Evolutionary conservation across 2,329 filamentous ascomycete genomes (phyloP).

Genomic region (Apiospora phragmitis): DNA sequence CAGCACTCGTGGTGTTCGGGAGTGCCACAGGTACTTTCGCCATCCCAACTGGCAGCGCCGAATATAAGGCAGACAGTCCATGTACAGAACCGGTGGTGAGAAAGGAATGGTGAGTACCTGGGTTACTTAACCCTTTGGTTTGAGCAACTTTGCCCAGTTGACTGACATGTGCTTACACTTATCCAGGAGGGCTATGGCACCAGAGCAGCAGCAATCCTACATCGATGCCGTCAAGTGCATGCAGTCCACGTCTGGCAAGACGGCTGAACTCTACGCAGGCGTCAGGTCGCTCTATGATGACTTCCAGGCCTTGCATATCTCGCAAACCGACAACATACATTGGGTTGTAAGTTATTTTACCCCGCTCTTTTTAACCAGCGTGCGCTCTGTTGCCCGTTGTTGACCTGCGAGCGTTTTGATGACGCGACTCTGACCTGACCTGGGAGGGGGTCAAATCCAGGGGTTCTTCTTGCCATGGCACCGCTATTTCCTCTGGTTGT

Average conservation of each 20-base stretch:
- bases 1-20: not conserved
- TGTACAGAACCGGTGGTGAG: not conserved
- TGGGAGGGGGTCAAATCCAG: constrained; percentile 7
- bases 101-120: not conserved
- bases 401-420: not conserved
- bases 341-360: constrained; percentile 15
- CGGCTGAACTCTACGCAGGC: constrained; percentile 32
- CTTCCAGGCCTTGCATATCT: constrained; percentile 44
- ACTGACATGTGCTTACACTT: not conserved
- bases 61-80: not conserved
- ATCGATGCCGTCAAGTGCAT: constrained; percentile 42
- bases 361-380: not conserved
- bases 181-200: constrained; percentile 10
- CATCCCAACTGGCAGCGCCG: not conserved
- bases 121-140: too few species aligned
- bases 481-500: constrained; percentile 19
- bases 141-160: not conserved
- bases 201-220: constrained; percentile 33
- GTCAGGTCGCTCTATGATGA: constrained; percentile 45
- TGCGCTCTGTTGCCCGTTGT: not conserved
- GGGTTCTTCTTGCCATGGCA: constrained; percentile 18
- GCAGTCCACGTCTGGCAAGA: constrained; percentile 31
- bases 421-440: too few species aligned
- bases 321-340: constrained; percentile 40
- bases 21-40: not conserved